Percentiles rank a stretch among this genome's conserved stretches.
Conservation (phyloP, 2,329 filamentous ascomycete species). For the Claviceps monticola region DNA sequence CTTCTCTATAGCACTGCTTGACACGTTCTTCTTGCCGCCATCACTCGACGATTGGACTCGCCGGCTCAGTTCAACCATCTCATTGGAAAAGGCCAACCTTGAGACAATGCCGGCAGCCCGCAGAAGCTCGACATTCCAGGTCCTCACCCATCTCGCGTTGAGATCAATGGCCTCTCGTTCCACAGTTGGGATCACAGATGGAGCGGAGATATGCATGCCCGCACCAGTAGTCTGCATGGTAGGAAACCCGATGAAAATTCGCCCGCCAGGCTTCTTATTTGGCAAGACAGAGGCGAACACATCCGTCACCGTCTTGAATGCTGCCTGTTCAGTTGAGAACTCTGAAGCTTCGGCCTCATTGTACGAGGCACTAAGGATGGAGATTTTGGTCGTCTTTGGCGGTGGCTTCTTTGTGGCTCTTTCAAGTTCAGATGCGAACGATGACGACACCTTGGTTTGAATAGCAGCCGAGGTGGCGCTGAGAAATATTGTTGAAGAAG, state of each 20-base stretch:
- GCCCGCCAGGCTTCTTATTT: constrained; percentile 64
- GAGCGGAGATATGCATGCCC: constrained; percentile 86
- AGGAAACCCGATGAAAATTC: constrained; percentile 94
- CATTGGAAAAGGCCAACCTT: constrained; percentile 72
- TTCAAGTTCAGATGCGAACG: constrained; percentile 75
- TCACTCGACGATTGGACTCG: constrained; percentile 38
- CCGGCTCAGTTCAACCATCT: constrained; percentile 63
- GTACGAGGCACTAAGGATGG: constrained; percentile 82
- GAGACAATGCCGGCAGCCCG: constrained; percentile 82
- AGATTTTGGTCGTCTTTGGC: constrained; percentile 71
- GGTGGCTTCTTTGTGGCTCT: constrained; percentile 95
- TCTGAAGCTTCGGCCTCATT: constrained; percentile 61
- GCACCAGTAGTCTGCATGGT: constrained; percentile 94
- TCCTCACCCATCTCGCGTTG: constrained; percentile 86
- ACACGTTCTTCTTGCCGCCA: constrained; percentile 35
- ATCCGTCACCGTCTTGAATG: constrained; percentile 48
- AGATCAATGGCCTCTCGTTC: constrained; percentile 94
- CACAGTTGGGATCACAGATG: constrained; percentile 91
- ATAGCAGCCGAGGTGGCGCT: constrained; percentile 76
- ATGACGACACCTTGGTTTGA: constrained; percentile 56
- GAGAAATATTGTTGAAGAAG: constrained; percentile 72
- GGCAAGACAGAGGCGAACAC: constrained; percentile 86
- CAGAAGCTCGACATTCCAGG: constrained; percentile 91
- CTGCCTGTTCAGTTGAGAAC: constrained; percentile 27
- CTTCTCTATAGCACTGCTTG: constrained; percentile 47